These are phyloP conservation scores for Graphiopsis chlorocephala DNA, from an alignment of 2,329 filamentous ascomycete genomes.

Conservation along the genomic window DNA sequence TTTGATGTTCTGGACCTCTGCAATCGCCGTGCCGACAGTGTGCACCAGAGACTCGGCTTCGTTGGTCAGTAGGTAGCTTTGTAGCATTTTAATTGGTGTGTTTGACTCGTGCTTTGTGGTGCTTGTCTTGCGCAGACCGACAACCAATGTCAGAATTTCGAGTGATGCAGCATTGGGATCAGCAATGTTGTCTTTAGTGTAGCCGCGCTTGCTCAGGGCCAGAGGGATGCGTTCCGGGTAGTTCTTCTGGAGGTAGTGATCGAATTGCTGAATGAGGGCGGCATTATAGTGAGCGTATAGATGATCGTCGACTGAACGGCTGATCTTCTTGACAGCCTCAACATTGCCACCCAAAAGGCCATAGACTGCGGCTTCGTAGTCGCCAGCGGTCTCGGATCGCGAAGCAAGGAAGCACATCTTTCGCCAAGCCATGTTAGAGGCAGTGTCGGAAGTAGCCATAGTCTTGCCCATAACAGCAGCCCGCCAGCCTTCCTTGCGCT, in stretches of 20 bases:
- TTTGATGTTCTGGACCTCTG: conserved; percentile 34
- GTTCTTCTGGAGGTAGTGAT: conserved; percentile 61
- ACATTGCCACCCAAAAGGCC: conserved; percentile 85
- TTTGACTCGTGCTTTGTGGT: conserved; percentile 58
- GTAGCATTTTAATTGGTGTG: conserved; percentile 69
- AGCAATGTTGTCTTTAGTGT: conserved; percentile 63
- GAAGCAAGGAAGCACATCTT: conserved; percentile 74
- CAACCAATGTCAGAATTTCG: conserved; percentile 52
- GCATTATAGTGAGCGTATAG: conserved; percentile 86
- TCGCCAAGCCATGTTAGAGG: conserved; percentile 58
- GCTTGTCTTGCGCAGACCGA: conserved; percentile 56
- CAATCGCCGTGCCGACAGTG: conserved; percentile 44
- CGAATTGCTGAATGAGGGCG: conserved; percentile 76
- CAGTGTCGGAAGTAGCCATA: conserved; percentile 41
- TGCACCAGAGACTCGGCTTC: conserved; percentile 47
- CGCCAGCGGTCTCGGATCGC: conserved; percentile 62
- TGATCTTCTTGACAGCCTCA: conserved; percentile 71
- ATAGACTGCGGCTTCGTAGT: conserved; percentile 86
- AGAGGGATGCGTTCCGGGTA: conserved; percentile 55
- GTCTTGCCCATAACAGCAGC: conserved; percentile 75
- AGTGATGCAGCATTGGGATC: conserved; percentile 37
- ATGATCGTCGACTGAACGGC: conserved; percentile 78
- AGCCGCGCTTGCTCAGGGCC: conserved; percentile 57
- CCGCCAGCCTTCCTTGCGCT: conserved; percentile 85
- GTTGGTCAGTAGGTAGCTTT: conserved; percentile 70